Evolutionary conservation across 352 stramenopile genomes (phyloP).

Genomic region (Vaucheria bursata): DNA sequence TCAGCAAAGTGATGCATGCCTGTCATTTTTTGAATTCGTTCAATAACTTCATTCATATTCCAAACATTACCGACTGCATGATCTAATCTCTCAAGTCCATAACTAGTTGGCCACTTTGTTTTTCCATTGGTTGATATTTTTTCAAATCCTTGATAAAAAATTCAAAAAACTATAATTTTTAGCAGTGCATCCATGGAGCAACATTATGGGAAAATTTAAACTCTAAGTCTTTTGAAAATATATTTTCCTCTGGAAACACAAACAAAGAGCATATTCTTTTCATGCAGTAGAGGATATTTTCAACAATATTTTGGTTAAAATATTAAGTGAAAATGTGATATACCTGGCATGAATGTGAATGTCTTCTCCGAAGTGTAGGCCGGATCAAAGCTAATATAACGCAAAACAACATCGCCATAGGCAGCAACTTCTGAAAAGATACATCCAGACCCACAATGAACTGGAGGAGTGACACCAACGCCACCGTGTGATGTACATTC

Average conservation of each 20-base stretch:
- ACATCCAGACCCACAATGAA: slow-evolving; percentile 56
- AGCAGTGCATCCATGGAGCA: background rate
- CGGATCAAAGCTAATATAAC: slow-evolving; percentile 60
- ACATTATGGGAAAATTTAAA: too few relatives aligned
- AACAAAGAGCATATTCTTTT: too few relatives aligned
- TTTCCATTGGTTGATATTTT: background rate
- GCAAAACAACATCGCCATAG: slow-evolving; percentile 74
- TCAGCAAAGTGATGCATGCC: slow-evolving; percentile 73
- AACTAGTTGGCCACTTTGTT: slow-evolving; percentile 42
- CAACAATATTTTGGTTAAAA: too few relatives aligned
- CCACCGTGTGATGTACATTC: slow-evolving; percentile 62
- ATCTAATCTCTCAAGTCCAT: slow-evolving; percentile 69
- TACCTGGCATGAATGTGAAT: too few relatives aligned
- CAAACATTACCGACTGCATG: slow-evolving; percentile 79
- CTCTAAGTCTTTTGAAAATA: too few relatives aligned
- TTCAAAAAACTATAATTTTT: background rate
- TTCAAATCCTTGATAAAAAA: background rate
- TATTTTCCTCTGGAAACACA: too few relatives aligned
- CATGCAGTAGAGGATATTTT: too few relatives aligned
- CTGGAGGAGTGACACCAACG: slow-evolving; percentile 52
- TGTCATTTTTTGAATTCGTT: slow-evolving; percentile 60
- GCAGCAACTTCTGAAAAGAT: slow-evolving; percentile 69
- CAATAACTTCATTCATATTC: slow-evolving; percentile 65
- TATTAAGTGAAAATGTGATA: too few relatives aligned
- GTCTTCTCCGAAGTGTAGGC: too few relatives aligned